Base-by-base conservation (phyloP, 345 rosid species). In the Pseudoturritis turrita region DNA sequence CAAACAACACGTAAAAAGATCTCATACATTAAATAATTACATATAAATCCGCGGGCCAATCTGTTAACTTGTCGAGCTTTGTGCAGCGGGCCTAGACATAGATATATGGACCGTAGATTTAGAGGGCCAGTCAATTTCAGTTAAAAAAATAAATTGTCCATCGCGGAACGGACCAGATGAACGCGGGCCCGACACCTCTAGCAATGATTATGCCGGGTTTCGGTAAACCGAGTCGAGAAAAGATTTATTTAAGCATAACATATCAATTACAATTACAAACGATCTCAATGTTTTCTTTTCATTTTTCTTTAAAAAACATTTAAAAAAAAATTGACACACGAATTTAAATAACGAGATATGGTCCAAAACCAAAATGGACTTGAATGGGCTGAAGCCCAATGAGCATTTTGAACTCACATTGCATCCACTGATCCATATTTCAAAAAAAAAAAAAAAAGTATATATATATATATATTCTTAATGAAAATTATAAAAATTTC, bases 361-460 rank as follows among this genome's bases (percentile, higher is more conserved):
- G 26, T 29, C 28, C 36, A 28, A 41, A 62, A 18, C 8, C 2
- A 41, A 41, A 29, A 33, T 8, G 2, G 1, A 8, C 3, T 9
- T 8, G 3, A 33, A 52, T 55, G 71, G 77, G 77, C 67, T 50
- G 15, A 28, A 61, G 62, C 54, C 69, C 67, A 22, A 62, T n/a
- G 26, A 28, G 4, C 2, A 71, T 49, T 36, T 41, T 47, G 15
- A 36, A 21, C 19, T 15, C n/a, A 22, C 44, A 21, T 33, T 28
- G 4, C 13, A 36, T 33, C 10, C 39, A 35, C 26, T 55, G 47
- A 33, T 54, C 58, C 37, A 63, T 35, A 26, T 44, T 37, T 15
- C 57, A 28, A 21, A 18, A n/a, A 14, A 13, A 44, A 14, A 21
- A 19, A 6, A 47, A 18, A 28, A 57, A 1, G 3, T 22, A 49